Evolutionary conservation across 208 protist genomes (phyloP).

Genomic region (Lotmaria passim): DNA sequence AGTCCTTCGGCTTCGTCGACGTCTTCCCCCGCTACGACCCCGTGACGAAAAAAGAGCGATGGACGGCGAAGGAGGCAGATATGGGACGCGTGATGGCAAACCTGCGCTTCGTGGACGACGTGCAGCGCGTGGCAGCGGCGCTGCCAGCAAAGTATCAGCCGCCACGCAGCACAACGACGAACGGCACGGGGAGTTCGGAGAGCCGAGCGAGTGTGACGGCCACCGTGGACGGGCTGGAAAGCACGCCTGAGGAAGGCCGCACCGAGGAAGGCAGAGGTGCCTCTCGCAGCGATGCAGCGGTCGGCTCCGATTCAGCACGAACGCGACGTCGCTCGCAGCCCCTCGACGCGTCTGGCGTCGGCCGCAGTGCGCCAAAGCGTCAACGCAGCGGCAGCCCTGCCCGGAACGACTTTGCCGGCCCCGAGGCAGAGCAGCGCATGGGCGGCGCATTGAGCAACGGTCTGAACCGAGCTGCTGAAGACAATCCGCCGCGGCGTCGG

Average conservation of each 20-base stretch:
- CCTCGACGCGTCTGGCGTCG: not conserved
- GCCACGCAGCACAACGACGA: not conserved
- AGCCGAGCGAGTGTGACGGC: not conserved
- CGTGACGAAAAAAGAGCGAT: conserved; percentile 63
- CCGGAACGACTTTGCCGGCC: not conserved
- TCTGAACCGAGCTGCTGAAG: too few relatives aligned
- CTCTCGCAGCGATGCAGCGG: not conserved
- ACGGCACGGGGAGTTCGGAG: not conserved
- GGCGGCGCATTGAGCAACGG: not conserved
- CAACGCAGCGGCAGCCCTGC: conserved; percentile 8
- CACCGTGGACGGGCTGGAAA: not conserved
- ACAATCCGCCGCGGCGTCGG: too few relatives aligned
- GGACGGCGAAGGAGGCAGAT: conserved; percentile 82
- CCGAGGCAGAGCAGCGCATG: not conserved
- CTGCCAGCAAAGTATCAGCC: conserved; percentile 9
- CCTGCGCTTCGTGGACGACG: conserved; percentile 54
- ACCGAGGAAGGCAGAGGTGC: not conserved
- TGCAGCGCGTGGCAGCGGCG: conserved; percentile 26
- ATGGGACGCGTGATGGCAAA: conserved; percentile 87
- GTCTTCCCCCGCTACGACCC: conserved; percentile 80
- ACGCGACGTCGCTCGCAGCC: not conserved
- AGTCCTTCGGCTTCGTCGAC: conserved; percentile 75
- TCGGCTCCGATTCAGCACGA: not conserved
- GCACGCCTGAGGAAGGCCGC: not conserved
- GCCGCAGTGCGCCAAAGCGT: not conserved